Evolutionary conservation across 2,329 filamentous ascomycete species (phyloP), one percentile per base, ranked within the genome.

Genomic region (Fusarium pseudonygamai): DNA sequence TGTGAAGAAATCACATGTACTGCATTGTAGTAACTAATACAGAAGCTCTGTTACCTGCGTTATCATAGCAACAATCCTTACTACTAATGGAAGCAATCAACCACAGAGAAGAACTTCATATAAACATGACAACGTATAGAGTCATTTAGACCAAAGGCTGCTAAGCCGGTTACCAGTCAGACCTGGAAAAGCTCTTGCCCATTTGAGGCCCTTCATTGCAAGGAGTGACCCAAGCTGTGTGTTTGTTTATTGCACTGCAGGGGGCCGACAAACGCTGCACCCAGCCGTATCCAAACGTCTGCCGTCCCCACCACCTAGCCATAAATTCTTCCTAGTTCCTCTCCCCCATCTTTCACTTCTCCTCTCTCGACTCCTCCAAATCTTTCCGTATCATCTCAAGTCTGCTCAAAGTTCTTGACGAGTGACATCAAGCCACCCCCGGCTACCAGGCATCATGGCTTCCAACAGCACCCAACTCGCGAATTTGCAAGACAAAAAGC

Each of bases 321-420:
- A 22, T 16, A 13, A 22, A 16, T 53, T 52, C 50, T 13, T 37
- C 13, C 32, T 9, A 8, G 20, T 13, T 53, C 14, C 16, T 8
- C n/a, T 12, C 11, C 4, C 22, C 5, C 10, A 32, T 34, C 3
- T 34, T 4, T 7, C 4, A 24, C 7, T 1, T 16, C 5, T 30
- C 10, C 9, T 11, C 20, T 30, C 9, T 11, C 14, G 16, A 8
- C 4, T 47, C 2, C 26, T 11, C 30, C n/a, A 20, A 15, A 7
- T 4, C 16, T 2, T n/a, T 26, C 22, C 2, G 0, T 5, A 0
- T 2, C 3, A 24, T 16, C 18, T 1, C 14, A 22, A 37, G 10
- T 39, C 34, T 39, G 1, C 6, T 10, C 20, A 13, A 28, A n/a
- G n/a, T 11, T 34, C n/a, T 34, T 15, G 8, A 24, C 34, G 10